Percentiles rank a stretch among this genome's conserved stretches.
These are phyloP conservation scores for Daldinia concentrica DNA, from an alignment of 495 filamentous ascomycete genomes.

Conservation along the genomic window DNA sequence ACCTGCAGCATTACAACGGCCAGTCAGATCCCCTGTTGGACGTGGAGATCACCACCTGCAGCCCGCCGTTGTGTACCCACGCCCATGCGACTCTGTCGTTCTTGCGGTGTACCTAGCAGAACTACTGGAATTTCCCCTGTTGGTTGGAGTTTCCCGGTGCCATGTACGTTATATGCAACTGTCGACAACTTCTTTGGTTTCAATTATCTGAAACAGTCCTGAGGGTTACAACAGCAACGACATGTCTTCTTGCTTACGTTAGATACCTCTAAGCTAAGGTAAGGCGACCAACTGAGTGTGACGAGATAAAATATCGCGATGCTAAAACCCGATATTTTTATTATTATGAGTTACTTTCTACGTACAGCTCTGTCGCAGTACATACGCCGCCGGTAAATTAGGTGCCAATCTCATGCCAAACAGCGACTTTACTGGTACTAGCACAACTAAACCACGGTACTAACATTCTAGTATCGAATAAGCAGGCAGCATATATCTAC, in stretches of 20 bases:
- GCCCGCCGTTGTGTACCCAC: conserved; percentile 30
- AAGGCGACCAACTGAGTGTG: conserved; percentile 17
- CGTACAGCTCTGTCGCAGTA: neutral
- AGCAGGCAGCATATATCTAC: conserved; percentile 4
- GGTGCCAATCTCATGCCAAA: neutral
- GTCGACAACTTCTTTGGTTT: conserved; percentile 7
- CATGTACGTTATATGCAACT: conserved; percentile 4
- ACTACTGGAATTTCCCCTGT: conserved; percentile 29
- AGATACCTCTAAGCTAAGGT: neutral
- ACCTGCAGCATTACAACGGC: conserved; percentile 31
- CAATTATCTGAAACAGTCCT: conserved; percentile 22
- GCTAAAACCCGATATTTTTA: neutral
- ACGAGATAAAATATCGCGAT: neutral
- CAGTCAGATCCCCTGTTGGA: conserved; percentile 35
- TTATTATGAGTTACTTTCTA: neutral
- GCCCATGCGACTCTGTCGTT: conserved; percentile 24
- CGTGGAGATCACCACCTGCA: conserved; percentile 30
- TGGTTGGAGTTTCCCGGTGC: conserved; percentile 17
- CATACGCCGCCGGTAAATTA: neutral
- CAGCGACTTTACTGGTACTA: neutral
- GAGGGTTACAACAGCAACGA: conserved; percentile 23
- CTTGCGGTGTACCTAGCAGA: conserved; percentile 48
- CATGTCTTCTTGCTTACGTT: conserved; percentile 8
- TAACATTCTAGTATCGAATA: neutral
- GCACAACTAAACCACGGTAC: conserved; percentile 6